Evolutionary conservation across 2,329 filamentous ascomycete species (phyloP), one percentile per base, ranked within the genome.

Genomic region (Fusarium nelsonii): DNA sequence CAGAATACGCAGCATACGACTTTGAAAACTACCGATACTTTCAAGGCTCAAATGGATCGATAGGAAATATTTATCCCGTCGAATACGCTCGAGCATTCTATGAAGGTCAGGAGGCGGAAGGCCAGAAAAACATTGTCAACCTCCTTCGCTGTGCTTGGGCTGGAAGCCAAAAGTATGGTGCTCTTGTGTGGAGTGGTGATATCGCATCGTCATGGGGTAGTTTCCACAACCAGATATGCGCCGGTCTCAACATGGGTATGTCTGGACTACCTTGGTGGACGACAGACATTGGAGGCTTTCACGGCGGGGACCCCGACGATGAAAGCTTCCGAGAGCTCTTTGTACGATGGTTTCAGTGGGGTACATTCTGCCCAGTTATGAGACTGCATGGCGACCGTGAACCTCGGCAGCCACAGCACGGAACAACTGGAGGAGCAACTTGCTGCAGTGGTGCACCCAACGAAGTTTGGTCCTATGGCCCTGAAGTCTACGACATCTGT

Each of bases 321-420:
- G 77, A 80, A 2, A 79, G 71, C 0, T 91, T 91, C 76, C 81
- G 87, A 9, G 89, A 91, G 72, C 78, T 91, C 0, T 87, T 91
- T 60, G 84, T 88, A 2, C 80, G 90, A 3, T 91, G 89, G 90
- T 91, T 91, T 75, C 89, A 91, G 71, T 91, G 88, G 88, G 89
- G 86, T 1, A 79, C 88, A 0, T 91, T 89, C 72, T 90, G 88
- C 58, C 89, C 89, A 1, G 89, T 91, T 2, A 89, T 92, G 84
- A 79, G 90, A 4, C 80, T 91, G 1, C 89, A 92, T 69, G 90
- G 90, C 8, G 87, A 91, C 72, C 83, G 89, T 1, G 87, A 90
- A 74, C 90, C 89, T 1, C 82, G 76, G 44, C 79, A 80, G 68
- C 75, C 76, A 16, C 78, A 71, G 23, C 74, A 73, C 10, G 78